A percentile compares a stretch with the other conserved stretches of the same genome.
phyloP scores from a whole-genome alignment of 345 rosid genomes.

The Cardamine resedifolia region DNA sequence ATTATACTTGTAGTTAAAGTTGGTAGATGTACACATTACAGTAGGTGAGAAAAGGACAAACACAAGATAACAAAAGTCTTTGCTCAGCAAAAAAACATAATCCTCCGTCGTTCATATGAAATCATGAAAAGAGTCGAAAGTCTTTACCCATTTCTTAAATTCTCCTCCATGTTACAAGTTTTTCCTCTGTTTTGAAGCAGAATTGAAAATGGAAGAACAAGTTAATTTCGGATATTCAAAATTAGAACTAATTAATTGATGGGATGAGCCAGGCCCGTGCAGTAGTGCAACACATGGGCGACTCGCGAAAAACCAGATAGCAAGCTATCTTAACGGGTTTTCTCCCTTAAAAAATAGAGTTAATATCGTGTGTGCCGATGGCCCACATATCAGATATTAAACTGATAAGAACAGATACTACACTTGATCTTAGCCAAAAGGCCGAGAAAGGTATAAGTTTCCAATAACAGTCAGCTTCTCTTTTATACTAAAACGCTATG shows the following conservation, averaged over 20 bases:
- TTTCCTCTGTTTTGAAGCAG: not conserved
- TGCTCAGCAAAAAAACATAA: not conserved
- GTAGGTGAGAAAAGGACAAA: not conserved
- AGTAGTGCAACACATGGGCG: slow-evolving; percentile 20
- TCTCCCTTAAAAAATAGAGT: not conserved
- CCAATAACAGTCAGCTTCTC: accelerated
- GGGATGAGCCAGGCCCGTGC: slow-evolving; percentile 16
- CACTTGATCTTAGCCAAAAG: slow-evolving; percentile 75
- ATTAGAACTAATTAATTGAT: not conserved
- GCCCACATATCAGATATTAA: slow-evolving; percentile 56
- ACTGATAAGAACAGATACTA: slow-evolving; percentile 67
- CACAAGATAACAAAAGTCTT: not conserved
- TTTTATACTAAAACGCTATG: not conserved
- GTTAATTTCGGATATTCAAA: not conserved
- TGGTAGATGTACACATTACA: not conserved
- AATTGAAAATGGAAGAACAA: not conserved
- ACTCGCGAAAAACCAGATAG: slow-evolving; percentile 9
- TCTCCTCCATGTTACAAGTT: not conserved
- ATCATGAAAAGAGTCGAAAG: too few species aligned
- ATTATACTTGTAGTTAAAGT: not conserved
- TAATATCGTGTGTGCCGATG: slow-evolving; percentile 24
- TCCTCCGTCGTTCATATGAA: not conserved
- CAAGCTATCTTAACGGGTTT: not conserved
- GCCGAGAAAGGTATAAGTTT: slow-evolving; percentile 36
- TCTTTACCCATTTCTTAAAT: too few species aligned